phyloP scores from a whole-genome alignment of 2,329 filamentous ascomycete genomes.

The Bimuria novae-zelandiae region DNA sequence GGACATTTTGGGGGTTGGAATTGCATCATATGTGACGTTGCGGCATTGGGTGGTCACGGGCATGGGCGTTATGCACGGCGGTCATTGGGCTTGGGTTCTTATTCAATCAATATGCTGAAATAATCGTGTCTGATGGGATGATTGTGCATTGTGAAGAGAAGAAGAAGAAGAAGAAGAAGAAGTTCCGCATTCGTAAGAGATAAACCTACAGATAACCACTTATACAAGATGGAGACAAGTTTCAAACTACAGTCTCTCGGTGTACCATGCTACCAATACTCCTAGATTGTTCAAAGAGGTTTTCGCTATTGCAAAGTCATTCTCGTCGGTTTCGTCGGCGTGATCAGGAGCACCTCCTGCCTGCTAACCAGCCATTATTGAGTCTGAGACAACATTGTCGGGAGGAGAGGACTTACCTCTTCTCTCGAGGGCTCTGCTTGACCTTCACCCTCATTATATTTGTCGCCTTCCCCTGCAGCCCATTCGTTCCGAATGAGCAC shows the following conservation, averaged over 20 bases:
- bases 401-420: not conserved
- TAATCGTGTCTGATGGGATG: no score
- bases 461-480: not conserved
- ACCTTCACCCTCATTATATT: slow-evolving; percentile 11
- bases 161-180: no score
- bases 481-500: slow-evolving; percentile 23
- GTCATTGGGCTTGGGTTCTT: no score
- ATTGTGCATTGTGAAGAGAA: no score
- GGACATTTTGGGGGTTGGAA: not conserved
- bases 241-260: slow-evolving; percentile 10
- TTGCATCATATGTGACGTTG: not conserved
- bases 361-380: slow-evolving; percentile 6
- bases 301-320: slow-evolving; percentile 15
- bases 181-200: no score
- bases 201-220: not conserved
- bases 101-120: no score
- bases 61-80: no score
- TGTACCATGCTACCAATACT: slow-evolving; percentile 27
- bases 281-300: slow-evolving; percentile 17
- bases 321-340: slow-evolving; percentile 3
- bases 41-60: not conserved
- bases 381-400: not conserved
- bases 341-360: not conserved
- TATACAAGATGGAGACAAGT: not conserved
- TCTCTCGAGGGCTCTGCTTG: not conserved